These are phyloP conservation scores for Agarophyton chilense DNA, from an alignment of 23 red algal species.

Conservation along the genomic window DNA sequence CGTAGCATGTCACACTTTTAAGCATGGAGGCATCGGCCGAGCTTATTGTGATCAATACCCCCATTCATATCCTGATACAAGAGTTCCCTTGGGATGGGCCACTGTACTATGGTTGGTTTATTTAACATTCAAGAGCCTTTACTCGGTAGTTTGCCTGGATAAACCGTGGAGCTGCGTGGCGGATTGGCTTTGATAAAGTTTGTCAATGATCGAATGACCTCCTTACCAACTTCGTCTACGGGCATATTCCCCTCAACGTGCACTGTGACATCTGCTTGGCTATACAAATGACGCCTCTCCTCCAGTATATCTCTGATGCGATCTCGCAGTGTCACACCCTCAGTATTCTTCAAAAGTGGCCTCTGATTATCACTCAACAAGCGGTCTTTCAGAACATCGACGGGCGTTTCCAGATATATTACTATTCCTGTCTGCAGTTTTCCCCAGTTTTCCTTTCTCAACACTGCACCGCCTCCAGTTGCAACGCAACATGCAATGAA, in stretches of 20 bases:
- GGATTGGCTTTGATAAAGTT: conserved; percentile 81
- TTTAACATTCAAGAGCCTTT: neutral
- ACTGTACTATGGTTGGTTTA: neutral
- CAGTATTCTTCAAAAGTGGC: conserved; percentile 67
- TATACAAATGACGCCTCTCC: conserved; percentile 70
- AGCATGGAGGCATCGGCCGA: no score
- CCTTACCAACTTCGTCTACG: conserved; percentile 34
- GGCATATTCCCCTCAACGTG: conserved; percentile 9
- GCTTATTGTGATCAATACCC: no score
- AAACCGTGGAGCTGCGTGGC: conserved; percentile 18
- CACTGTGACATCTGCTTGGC: conserved; percentile 84
- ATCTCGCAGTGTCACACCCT: conserved; percentile 8
- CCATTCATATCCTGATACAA: no score
- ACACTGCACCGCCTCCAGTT: conserved; percentile 84
- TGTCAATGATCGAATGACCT: conserved; percentile 26
- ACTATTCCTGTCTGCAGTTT: conserved; percentile 84
- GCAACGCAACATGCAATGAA: conserved; percentile 68
- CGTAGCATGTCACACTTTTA: no score
- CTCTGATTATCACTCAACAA: conserved; percentile 61
- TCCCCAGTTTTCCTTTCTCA: conserved; percentile 82
- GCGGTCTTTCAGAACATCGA: conserved; percentile 64
- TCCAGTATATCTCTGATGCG: conserved; percentile 53
- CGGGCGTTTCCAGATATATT: conserved; percentile 67
- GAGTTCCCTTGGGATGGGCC: no score
- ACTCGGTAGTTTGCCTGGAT: conserved; percentile 40